Evolutionary conservation across 2,329 filamentous ascomycete species (phyloP), one percentile per base, ranked within the genome.

Genomic region (Phaeosphaeria sp.): DNA sequence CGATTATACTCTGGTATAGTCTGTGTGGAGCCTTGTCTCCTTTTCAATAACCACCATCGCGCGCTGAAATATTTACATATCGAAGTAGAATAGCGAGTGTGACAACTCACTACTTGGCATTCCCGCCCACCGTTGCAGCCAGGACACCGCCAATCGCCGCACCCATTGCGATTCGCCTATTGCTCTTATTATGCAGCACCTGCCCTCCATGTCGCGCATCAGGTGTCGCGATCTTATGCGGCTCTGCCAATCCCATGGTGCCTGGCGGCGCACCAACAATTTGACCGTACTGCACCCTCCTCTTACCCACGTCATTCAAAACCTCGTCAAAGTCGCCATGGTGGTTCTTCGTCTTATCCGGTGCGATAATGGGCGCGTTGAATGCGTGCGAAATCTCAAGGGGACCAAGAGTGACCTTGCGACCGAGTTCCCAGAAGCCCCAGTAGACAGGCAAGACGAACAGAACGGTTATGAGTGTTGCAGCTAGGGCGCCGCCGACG

Each of bases 361-460:
- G 67, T 22, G 57, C 52, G 44, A 68, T 60, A 36, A 66, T 63
- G 5, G 67, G 66, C 15, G 74, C 72, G 1, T 68, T 68, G 51
- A 76, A 76, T 1, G 73, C 74, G 21, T 75, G 68, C 1, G 73
- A 72, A 30, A 77, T 77, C 49, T 76, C 74, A 1, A 77, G 67
- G 6, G 75, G 75, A 15, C 68, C 68, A 0, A 77, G 63, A 5
- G 74, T 72, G 8, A 76, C 73, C 40, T 73, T 69, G 49, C 75
- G 71, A 1, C 74, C 74, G 0, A 77, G 69, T 33, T 76, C 61
- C 75, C 74, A 77, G 66, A 71, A 77, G 17, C 72, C 71, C 64
- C 65, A 76, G 65, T 73, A 77, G 1, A 69, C 67, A n/a, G 74
- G 71, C 1, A 74, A 57, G 0, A 77, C 71, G 57, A 67, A 65